Percentiles rank a stretch among this genome's conserved stretches.
These are phyloP conservation scores for Sungouiella thailandica DNA, from an alignment of 805 yeast genomes.

Conservation along the genomic window DNA sequence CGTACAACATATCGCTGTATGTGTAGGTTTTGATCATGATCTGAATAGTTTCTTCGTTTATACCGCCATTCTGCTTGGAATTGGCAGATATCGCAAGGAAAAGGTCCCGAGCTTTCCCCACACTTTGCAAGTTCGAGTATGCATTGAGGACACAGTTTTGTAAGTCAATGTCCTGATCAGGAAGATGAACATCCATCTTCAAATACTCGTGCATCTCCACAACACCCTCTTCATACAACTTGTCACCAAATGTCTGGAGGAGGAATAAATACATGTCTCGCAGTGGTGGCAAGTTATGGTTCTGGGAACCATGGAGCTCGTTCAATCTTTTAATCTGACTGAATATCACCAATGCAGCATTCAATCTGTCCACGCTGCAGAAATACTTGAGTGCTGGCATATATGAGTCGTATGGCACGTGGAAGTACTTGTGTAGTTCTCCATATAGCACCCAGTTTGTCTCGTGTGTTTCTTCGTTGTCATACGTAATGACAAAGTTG, in stretches of 20 bases:
- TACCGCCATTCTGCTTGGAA: constrained; percentile 42
- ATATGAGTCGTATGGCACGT: constrained; percentile 55
- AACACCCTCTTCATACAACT: constrained; percentile 60
- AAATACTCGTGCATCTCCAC: constrained; percentile 56
- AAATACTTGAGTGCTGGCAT: constrained; percentile 55
- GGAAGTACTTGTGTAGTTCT: constrained; percentile 49
- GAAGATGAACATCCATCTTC: constrained; percentile 53
- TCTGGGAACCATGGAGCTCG: constrained; percentile 41
- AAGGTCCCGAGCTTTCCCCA: constrained; percentile 50
- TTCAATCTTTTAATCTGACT: constrained; percentile 53
- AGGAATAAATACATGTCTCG: constrained; percentile 54
- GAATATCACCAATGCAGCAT: constrained; percentile 59
- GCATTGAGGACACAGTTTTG: constrained; percentile 64
- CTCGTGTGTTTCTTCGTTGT: constrained; percentile 28
- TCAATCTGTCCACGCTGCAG: constrained; percentile 49
- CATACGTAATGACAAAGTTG: constrained; percentile 25
- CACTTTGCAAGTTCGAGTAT: constrained; percentile 53
- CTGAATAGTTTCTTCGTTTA: constrained; percentile 59
- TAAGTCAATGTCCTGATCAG: constrained; percentile 48
- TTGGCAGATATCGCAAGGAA: constrained; percentile 56
- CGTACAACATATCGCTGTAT: constrained; percentile 48
- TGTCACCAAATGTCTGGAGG: constrained; percentile 56
- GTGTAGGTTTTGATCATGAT: constrained; percentile 65
- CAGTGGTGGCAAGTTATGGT: constrained; percentile 13
- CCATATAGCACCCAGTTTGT: constrained; percentile 60